Percentiles rank a stretch among this genome's conserved stretches.
Evolutionary conservation across 1,284 basidiomycete genomes (phyloP).

Genomic region (Leccinum angustisporum): DNA sequence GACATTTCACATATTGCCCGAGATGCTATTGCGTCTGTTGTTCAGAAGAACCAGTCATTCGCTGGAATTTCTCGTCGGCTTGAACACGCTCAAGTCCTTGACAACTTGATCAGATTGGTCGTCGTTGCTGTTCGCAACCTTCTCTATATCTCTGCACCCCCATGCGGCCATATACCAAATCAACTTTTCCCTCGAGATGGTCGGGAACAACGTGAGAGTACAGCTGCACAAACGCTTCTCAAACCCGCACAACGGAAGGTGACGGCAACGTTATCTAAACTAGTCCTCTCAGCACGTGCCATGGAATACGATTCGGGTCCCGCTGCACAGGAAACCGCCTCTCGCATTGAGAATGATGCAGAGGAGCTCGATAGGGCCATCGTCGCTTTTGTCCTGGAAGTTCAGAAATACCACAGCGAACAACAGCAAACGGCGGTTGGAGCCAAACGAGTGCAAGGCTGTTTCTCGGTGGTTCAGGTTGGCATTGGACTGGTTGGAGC

Average conservation of each 20-base stretch:
- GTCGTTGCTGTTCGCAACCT: conserved; percentile 72
- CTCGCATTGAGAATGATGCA: conserved; percentile 73
- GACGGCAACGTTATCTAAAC: conserved; percentile 73
- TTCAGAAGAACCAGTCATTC: conserved; percentile 54
- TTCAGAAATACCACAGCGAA: conserved; percentile 56
- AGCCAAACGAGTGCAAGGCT: conserved; percentile 61
- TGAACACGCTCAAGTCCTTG: conserved; percentile 59
- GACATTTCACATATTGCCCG: conserved; percentile 59
- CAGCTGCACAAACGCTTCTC: conserved; percentile 55
- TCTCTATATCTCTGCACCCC: conserved; percentile 67
- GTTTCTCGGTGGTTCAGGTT: conserved; percentile 61
- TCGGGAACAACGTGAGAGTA: conserved; percentile 43
- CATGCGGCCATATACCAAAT: conserved; percentile 60
- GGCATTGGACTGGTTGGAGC: conserved; percentile 74
- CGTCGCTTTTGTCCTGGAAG: conserved; percentile 68
- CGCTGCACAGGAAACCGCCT: conserved; percentile 60
- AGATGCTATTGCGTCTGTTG: conserved; percentile 61
- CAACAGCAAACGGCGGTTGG: conserved; percentile 34
- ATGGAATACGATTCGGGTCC: conserved; percentile 74
- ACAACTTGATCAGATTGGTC: conserved; percentile 61
- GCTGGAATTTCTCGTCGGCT: conserved; percentile 43
- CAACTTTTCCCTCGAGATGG: conserved; percentile 54
- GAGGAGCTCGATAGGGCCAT: conserved; percentile 77
- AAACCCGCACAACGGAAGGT: conserved; percentile 77
- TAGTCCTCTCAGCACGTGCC: conserved; percentile 74